These are phyloP conservation scores for Debaryomyces fabryi DNA, from an alignment of 1,139 yeast genomes.

Conservation along the genomic window DNA sequence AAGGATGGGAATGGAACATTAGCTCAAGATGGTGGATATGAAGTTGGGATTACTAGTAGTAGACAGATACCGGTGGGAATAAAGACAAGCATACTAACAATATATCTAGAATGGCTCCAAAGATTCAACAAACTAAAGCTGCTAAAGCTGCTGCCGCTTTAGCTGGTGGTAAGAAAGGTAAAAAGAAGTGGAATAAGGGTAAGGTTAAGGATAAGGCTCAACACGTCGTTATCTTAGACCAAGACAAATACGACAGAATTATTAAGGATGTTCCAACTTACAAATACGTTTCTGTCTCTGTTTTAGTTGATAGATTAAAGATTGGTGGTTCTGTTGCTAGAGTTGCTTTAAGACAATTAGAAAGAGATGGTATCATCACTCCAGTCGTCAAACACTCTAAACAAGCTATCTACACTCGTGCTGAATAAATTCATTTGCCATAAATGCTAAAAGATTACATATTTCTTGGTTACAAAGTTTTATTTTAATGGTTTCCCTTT, in stretches of 20 bases:
- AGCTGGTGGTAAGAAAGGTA: slow-evolving; percentile 99
- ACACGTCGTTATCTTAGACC: slow-evolving; percentile 96
- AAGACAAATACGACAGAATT: slow-evolving; percentile 98
- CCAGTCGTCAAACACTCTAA: slow-evolving; percentile 94
- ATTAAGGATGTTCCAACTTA: slow-evolving; percentile 98
- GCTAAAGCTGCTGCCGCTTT: slow-evolving; percentile 99
- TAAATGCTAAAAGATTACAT: slow-evolving; percentile 10
- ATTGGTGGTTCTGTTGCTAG: slow-evolving; percentile 99
- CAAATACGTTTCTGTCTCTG: slow-evolving; percentile 98
- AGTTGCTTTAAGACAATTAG: slow-evolving; percentile 95
- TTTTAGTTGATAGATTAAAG: slow-evolving; percentile 98
- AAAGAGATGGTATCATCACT: slow-evolving; percentile 92
- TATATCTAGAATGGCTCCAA: slow-evolving; percentile 86
- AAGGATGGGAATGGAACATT: not conserved
- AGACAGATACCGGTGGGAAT: not conserved
- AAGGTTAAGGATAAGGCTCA: slow-evolving; percentile 99
- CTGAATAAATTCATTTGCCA: slow-evolving; percentile 34
- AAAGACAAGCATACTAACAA: slow-evolving; percentile 36
- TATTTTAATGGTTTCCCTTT: slow-evolving; percentile 9
- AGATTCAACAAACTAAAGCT: slow-evolving; percentile 98
- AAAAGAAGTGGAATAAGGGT: slow-evolving; percentile 99
- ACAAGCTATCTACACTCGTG: slow-evolving; percentile 95
- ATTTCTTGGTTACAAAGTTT: slow-evolving; percentile 8
- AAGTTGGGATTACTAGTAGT: not conserved
- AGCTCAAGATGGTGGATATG: not conserved